Evolutionary conservation across 192 early-diverging fungal species (phyloP).

Genomic region (Linnemannia hyalina): DNA sequence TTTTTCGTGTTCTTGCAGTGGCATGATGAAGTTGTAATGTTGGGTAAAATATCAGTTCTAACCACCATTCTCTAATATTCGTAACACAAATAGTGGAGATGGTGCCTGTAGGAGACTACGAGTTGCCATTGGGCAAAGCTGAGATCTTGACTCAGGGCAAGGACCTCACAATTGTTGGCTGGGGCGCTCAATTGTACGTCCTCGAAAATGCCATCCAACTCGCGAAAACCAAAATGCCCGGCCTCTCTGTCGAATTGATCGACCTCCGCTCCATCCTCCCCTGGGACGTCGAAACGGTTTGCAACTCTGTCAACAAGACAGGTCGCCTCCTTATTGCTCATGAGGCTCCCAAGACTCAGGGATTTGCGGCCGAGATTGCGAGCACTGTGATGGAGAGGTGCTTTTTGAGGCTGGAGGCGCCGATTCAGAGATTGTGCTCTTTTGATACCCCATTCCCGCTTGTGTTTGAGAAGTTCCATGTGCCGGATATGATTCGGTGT

Average conservation of each 20-base stretch:
- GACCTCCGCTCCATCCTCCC: conserved; percentile 94
- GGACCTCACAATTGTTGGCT: conserved; percentile 92
- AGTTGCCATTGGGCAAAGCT: conserved; percentile 91
- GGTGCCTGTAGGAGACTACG: conserved; percentile 93
- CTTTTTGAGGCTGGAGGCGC: conserved; percentile 91
- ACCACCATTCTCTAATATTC: neutral
- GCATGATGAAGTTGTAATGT: neutral
- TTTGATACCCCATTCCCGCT: conserved; percentile 88
- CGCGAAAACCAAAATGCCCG: conserved; percentile 88
- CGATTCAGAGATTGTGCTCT: conserved; percentile 80
- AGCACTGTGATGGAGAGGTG: conserved; percentile 91
- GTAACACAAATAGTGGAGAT: conserved; percentile 78
- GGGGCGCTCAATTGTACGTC: conserved; percentile 92
- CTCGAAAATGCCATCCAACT: conserved; percentile 91
- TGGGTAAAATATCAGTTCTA: neutral
- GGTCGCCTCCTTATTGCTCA: conserved; percentile 93
- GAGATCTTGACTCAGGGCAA: conserved; percentile 88
- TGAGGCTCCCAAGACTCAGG: conserved; percentile 91
- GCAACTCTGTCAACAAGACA: conserved; percentile 92
- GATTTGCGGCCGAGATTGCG: conserved; percentile 93
- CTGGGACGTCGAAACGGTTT: conserved; percentile 93
- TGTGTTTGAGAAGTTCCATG: conserved; percentile 93
- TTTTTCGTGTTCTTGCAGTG: neutral
- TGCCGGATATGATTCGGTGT: conserved; percentile 86
- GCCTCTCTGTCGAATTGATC: conserved; percentile 90